phyloP scores from a whole-genome alignment of 306 rosid species.

The Mimosa pudica region DNA sequence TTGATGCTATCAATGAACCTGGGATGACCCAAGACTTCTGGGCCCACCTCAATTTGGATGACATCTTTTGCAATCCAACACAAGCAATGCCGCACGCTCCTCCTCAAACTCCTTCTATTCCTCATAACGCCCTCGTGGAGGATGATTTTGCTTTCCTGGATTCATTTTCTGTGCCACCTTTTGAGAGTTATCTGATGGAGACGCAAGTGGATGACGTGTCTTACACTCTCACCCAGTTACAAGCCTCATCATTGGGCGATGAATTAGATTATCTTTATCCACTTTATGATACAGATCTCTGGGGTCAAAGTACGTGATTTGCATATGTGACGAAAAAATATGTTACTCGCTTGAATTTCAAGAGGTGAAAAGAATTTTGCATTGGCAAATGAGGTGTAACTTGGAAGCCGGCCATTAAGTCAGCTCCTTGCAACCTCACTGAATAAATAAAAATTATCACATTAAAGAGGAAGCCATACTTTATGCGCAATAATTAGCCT shows the following conservation, averaged over 20 bases:
- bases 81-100: not conserved
- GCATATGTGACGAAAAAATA: not conserved
- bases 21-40: not conserved
- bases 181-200: not conserved
- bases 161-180: not conserved
- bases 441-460: not conserved
- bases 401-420: not conserved
- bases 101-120: not conserved
- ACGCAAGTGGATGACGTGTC: slow-evolving; percentile 1
- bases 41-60: not conserved
- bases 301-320: not conserved
- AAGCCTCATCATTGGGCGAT: not conserved
- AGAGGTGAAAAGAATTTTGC: not conserved
- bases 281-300: not conserved
- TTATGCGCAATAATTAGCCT: too few relatives aligned
- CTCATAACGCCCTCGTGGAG: not conserved
- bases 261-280: not conserved
- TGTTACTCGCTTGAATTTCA: not conserved
- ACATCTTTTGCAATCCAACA: not conserved
- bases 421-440: not conserved
- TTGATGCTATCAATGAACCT: not conserved
- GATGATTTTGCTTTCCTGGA: slow-evolving; percentile 8
- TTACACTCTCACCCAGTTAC: not conserved
- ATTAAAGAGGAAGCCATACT: too few relatives aligned
- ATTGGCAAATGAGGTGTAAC: not conserved